Conservation (phyloP, 2,329 filamentous ascomycete genomes). For the Didymellaceae sp. region DNA sequence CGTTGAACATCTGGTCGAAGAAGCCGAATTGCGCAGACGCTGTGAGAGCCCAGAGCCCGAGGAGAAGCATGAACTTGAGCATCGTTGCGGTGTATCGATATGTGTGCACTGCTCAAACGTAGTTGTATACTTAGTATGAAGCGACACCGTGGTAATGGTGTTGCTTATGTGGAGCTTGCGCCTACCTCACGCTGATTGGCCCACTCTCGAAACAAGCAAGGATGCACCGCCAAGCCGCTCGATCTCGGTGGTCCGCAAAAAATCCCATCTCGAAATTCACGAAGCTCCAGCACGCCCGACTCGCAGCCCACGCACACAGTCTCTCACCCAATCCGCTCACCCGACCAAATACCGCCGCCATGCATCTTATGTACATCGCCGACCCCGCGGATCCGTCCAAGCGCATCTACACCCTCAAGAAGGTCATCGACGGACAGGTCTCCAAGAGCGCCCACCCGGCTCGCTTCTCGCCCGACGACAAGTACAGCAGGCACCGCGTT, state of each 20-base stretch:
- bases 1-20: conserved; percentile 96
- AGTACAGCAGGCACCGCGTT: conserved; percentile 93
- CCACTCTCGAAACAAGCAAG: background rate
- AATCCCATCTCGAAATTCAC: conserved; percentile 24
- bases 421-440: conserved; percentile 79
- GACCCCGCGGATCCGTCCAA: conserved; percentile 72
- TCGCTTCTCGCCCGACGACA: conserved; percentile 96
- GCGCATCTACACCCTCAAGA: conserved; percentile 94
- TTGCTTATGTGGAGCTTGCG: conserved; percentile 29
- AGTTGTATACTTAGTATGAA: background rate
- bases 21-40: conserved; percentile 88
- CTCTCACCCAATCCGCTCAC: background rate
- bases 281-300: conserved; percentile 11
- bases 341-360: conserved; percentile 35
- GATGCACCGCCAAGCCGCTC: background rate
- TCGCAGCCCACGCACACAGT: background rate
- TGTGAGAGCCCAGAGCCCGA: conserved; percentile 64
- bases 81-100: background rate
- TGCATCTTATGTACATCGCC: conserved; percentile 87
- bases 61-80: conserved; percentile 37
- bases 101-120: background rate
- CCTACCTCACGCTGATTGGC: conserved; percentile 2
- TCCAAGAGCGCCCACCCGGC: conserved; percentile 97
- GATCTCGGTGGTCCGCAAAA: conserved; percentile 35
- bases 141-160: conserved; percentile 6